Evolutionary conservation across 106 monocot genomes (phyloP).

Genomic region (Apostasia shenzhenica): DNA sequence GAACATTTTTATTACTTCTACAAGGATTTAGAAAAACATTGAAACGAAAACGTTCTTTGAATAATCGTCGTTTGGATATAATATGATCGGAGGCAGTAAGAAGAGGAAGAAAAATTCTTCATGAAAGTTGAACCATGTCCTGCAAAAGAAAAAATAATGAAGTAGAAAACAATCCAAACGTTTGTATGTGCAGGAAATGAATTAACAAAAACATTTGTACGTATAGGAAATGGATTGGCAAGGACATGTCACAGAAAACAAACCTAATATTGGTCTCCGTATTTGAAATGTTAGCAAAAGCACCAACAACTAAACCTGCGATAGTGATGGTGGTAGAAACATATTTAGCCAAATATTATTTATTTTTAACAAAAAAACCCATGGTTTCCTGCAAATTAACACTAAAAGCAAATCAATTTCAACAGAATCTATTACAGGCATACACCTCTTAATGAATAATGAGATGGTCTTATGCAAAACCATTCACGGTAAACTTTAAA

Average conservation of each 20-base stretch:
- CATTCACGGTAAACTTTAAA: too few species aligned
- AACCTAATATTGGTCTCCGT: conserved; percentile 80
- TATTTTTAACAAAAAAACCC: background rate
- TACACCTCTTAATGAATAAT: too few species aligned
- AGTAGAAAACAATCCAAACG: background rate
- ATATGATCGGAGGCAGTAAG: conserved; percentile 97
- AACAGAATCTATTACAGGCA: too few species aligned
- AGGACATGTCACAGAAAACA: conserved; percentile 4
- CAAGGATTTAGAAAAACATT: background rate
- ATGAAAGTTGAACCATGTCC: conserved; percentile 6
- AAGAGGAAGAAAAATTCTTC: conserved; percentile 99
- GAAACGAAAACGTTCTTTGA: background rate
- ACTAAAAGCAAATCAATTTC: too few species aligned
- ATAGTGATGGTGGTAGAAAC: background rate
- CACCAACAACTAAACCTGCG: conserved; percentile 83
- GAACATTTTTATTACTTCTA: background rate
- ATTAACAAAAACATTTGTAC: background rate
- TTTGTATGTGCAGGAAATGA: background rate
- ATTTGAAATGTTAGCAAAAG: conserved; percentile 76
- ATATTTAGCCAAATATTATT: too few species aligned
- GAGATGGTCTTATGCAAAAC: too few species aligned
- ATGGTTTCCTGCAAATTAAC: background rate
- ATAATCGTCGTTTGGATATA: conserved; percentile 59
- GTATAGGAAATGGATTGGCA: background rate
- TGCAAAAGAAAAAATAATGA: conserved; percentile 11